Conservation (phyloP, 345 rosid genomes). For the Streptanthus diversifolius region DNA sequence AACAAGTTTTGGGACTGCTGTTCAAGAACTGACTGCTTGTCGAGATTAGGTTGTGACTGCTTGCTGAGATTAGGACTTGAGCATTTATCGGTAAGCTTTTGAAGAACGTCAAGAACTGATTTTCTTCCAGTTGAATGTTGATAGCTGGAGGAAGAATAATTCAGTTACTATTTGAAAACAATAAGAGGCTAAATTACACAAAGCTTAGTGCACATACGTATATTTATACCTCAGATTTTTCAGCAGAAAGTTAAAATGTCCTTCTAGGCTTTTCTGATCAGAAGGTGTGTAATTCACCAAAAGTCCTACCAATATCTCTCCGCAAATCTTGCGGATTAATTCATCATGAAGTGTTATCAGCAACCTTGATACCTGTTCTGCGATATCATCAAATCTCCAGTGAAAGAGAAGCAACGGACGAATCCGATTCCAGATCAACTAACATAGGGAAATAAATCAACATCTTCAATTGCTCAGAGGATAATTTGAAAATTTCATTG, state of each 20-base stretch:
- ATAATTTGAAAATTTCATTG: conserved; percentile 47
- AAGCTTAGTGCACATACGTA: conserved; percentile 16
- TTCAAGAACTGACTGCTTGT: conserved; percentile 40
- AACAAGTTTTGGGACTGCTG: conserved; percentile 50
- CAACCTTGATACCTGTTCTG: conserved; percentile 50
- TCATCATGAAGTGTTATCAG: conserved; percentile 70
- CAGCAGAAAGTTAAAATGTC: conserved; percentile 52
- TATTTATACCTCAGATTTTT: conserved; percentile 58
- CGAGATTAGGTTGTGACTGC: neutral
- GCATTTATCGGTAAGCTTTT: conserved; percentile 49
- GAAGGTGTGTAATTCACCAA: conserved; percentile 52
- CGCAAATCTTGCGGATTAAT: conserved; percentile 64
- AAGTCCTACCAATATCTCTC: conserved; percentile 55
- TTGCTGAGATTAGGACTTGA: no score
- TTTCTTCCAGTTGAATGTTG: conserved; percentile 74
- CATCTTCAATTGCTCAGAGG: conserved; percentile 51
- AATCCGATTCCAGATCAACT: conserved; percentile 63
- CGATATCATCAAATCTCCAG: conserved; percentile 70
- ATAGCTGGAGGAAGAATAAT: conserved; percentile 44
- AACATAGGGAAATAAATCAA: conserved; percentile 64
- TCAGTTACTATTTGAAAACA: neutral
- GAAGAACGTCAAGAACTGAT: conserved; percentile 75
- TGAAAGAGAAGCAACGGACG: conserved; percentile 55
- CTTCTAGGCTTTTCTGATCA: conserved; percentile 42
- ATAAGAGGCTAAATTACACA: neutral